phyloP scores from a whole-genome alignment of 352 stramenopile genomes.

The Globisporangium spiculum region DNA sequence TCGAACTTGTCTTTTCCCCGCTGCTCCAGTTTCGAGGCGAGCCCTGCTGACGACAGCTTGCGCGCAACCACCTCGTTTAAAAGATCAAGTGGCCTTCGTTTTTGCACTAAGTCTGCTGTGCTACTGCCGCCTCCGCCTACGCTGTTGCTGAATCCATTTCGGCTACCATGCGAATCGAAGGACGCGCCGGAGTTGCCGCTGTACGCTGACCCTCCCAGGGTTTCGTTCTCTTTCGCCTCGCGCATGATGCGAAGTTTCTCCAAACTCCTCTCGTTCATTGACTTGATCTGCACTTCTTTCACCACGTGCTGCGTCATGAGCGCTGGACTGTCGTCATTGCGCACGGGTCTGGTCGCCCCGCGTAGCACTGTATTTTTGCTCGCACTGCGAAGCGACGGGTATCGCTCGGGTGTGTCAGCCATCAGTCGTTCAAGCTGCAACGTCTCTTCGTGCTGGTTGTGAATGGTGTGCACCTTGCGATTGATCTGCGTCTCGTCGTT shows the following conservation, averaged over 20 bases:
- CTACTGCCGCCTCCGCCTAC: conserved; percentile 14
- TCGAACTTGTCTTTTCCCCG: conserved; percentile 71
- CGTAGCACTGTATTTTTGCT: conserved; percentile 61
- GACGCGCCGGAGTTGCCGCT: conserved; percentile 23
- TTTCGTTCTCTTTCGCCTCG: conserved; percentile 61
- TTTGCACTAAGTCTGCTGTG: conserved; percentile 47
- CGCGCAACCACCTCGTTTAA: conserved; percentile 47
- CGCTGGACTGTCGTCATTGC: conserved; percentile 60
- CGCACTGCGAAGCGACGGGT: conserved; percentile 55
- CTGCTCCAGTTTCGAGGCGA: conserved; percentile 29
- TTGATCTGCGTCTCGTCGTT: conserved; percentile 67
- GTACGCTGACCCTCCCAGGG: conserved; percentile 23
- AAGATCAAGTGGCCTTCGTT: conserved; percentile 55
- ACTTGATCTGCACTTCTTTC: conserved; percentile 89
- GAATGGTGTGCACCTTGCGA: conserved; percentile 54
- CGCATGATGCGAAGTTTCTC: conserved; percentile 78
- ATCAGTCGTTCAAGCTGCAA: conserved; percentile 81
- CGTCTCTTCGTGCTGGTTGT: conserved; percentile 74
- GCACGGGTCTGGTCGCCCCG: conserved; percentile 60
- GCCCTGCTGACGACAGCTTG: conserved; percentile 30
- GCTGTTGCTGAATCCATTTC: conserved; percentile 14
- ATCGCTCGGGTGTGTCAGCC: conserved; percentile 52
- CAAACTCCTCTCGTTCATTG: conserved; percentile 81
- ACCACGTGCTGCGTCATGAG: conserved; percentile 74
- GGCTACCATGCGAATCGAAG: conserved; percentile 29